A percentile compares a stretch with the other conserved stretches of the same genome.
Evolutionary conservation across 2,329 filamentous ascomycete genomes (phyloP).

Genomic region (Fusarium agapanthi): DNA sequence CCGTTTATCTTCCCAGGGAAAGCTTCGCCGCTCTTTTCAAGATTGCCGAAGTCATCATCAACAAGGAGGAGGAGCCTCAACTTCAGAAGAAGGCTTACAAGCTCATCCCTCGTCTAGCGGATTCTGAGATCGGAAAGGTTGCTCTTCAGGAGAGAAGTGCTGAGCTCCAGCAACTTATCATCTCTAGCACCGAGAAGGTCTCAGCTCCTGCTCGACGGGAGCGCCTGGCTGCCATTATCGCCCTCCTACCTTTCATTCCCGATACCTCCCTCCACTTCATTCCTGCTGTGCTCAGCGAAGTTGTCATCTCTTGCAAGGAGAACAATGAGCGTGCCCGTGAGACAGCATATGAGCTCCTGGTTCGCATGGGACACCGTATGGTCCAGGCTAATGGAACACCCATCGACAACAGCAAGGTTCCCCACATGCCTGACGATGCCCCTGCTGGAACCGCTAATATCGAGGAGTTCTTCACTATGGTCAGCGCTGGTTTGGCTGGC

Average conservation of each 20-base stretch:
- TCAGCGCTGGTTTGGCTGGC: conserved; percentile 92
- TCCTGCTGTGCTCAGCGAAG: conserved; percentile 87
- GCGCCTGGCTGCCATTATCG: conserved; percentile 81
- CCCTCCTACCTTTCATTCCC: conserved; percentile 82
- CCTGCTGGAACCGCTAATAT: conserved; percentile 81
- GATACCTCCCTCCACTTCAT: conserved; percentile 88
- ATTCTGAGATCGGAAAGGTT: conserved; percentile 78
- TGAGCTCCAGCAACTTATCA: conserved; percentile 84
- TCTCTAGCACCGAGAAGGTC: conserved; percentile 83
- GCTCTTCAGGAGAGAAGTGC: conserved; percentile 78
- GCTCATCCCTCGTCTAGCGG: conserved; percentile 88
- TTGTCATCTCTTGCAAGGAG: conserved; percentile 96
- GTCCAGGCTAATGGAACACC: conserved; percentile 68
- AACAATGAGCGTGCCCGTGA: conserved; percentile 94
- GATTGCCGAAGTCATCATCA: conserved; percentile 84
- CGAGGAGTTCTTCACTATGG: conserved; percentile 98
- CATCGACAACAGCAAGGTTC: conserved; percentile 86
- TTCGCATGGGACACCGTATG: conserved; percentile 88
- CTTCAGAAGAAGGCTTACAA: conserved; percentile 99
- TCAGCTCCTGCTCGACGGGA: conserved; percentile 88
- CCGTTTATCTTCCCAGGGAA: conserved; percentile 87
- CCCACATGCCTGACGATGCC: conserved; percentile 85
- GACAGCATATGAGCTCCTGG: conserved; percentile 87
- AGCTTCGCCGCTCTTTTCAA: conserved; percentile 87
- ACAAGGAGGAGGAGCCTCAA: conserved; percentile 84